Evolutionary conservation across 768 basidiomycete species (phyloP).

Genomic region (Leccinum obscurum): DNA sequence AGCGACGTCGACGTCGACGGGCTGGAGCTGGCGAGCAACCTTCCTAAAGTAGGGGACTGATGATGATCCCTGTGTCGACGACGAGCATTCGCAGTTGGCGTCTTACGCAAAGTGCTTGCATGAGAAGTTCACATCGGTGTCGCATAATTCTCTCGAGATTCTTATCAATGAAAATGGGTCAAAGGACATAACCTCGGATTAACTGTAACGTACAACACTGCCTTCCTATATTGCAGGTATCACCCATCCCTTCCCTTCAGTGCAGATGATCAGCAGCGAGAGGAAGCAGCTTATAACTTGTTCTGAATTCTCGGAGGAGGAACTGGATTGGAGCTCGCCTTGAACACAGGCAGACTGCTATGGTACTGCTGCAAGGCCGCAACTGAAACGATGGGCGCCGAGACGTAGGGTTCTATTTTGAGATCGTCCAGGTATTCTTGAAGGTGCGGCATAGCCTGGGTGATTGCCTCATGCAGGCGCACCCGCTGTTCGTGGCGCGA

Average conservation of each 20-base stretch:
- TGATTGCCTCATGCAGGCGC: conserved; percentile 44
- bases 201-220: too few species aligned
- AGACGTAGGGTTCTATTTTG: conserved; percentile 50
- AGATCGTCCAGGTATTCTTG: conserved; percentile 42
- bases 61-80: too few species aligned
- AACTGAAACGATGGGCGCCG: conserved; percentile 55
- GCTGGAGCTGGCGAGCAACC: too few species aligned
- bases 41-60: too few species aligned
- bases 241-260: too few species aligned
- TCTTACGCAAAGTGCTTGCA: conserved; percentile 52
- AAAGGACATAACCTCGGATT: too few species aligned
- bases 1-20: too few species aligned
- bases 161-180: background rate
- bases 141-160: background rate
- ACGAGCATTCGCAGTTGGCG: conserved; percentile 33
- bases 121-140: background rate
- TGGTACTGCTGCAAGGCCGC: conserved; percentile 49
- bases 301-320: conserved; percentile 40
- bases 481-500: conserved; percentile 44
- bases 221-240: too few species aligned
- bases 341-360: conserved; percentile 39
- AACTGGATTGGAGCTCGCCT: conserved; percentile 42
- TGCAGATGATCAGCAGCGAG: background rate
- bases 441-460: conserved; percentile 29
- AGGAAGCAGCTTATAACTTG: conserved; percentile 30